A percentile compares a stretch with the other conserved stretches of the same genome.
phyloP scores from a whole-genome alignment of 192 early-diverging fungal genomes.

The Powellomyces hirtus region DNA sequence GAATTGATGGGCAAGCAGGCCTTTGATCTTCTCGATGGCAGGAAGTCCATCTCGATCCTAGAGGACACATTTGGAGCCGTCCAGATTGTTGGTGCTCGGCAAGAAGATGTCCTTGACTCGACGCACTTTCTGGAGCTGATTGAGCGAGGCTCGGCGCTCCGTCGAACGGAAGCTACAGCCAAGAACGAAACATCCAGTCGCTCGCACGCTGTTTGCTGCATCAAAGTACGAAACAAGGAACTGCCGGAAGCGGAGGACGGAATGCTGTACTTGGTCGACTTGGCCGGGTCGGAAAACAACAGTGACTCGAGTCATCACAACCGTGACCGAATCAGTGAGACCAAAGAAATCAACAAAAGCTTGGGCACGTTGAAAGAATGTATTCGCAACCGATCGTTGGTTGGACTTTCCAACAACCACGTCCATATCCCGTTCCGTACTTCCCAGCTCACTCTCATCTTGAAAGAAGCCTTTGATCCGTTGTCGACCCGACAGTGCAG shows the following conservation, averaged over 20 bases:
- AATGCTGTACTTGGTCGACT: constrained; percentile 48
- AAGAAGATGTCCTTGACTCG: constrained; percentile 16
- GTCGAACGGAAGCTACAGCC: constrained; percentile 33
- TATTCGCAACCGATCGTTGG: constrained; percentile 42
- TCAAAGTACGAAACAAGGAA: constrained; percentile 33
- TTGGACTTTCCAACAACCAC: constrained; percentile 2
- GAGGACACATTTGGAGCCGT: constrained; percentile 43
- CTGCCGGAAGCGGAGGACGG: constrained; percentile 44
- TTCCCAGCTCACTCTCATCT: constrained; percentile 44
- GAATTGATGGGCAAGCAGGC: constrained; percentile 46
- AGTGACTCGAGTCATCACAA: constrained; percentile 41
- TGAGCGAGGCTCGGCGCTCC: constrained; percentile 14
- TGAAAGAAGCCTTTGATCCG: constrained; percentile 55
- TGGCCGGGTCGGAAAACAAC: constrained; percentile 49
- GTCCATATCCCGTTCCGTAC: constrained; percentile 50
- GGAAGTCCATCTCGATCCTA: constrained; percentile 32
- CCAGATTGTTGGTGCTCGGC: constrained; percentile 21
- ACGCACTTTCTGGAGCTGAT: constrained; percentile 24
- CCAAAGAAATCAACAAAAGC: constrained; percentile 50
- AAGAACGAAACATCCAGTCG: constrained; percentile 43
- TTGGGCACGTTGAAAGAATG: constrained; percentile 55
- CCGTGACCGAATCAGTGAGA: constrained; percentile 47
- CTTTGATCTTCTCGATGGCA: constrained; percentile 36
- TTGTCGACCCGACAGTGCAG: constrained; percentile 26
- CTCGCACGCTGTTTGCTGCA: constrained; percentile 42